phyloP scores from a whole-genome alignment of 2,329 filamentous ascomycete species.

The Helotiales sp. region DNA sequence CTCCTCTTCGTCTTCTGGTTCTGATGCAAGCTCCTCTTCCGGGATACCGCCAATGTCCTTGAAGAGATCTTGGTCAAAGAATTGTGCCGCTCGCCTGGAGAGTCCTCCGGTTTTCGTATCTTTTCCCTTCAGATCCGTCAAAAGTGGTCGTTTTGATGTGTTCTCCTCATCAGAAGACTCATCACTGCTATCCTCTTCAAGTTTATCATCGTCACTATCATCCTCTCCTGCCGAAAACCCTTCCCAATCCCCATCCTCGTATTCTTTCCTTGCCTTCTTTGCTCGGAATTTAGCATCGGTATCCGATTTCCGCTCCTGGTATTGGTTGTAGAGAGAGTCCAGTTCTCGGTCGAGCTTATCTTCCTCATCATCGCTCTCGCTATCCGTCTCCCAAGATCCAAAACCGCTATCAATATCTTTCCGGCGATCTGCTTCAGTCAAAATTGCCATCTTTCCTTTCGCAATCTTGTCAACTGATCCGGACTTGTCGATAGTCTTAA shows the following conservation, averaged over 20 bases:
- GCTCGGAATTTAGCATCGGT: slow-evolving; percentile 86
- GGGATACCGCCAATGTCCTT: slow-evolving; percentile 75
- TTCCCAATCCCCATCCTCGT: slow-evolving; percentile 89
- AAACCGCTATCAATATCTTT: slow-evolving; percentile 66
- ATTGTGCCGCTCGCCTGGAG: slow-evolving; percentile 84
- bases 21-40: slow-evolving; percentile 57
- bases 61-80: slow-evolving; percentile 96
- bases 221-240: slow-evolving; percentile 75
- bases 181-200: slow-evolving; percentile 66
- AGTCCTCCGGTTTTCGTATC: slow-evolving; percentile 61
- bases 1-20: slow-evolving; percentile 48
- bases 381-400: slow-evolving; percentile 59
- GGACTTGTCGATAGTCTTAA: slow-evolving; percentile 81
- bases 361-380: slow-evolving; percentile 76
- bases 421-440: slow-evolving; percentile 60
- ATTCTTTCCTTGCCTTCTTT: slow-evolving; percentile 83
- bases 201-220: slow-evolving; percentile 57
- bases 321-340: slow-evolving; percentile 85
- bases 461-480: slow-evolving; percentile 71
- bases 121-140: slow-evolving; percentile 66
- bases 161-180: slow-evolving; percentile 61
- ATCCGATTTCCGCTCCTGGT: slow-evolving; percentile 78
- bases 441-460: slow-evolving; percentile 77
- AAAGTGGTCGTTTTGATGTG: slow-evolving; percentile 53
- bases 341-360: slow-evolving; percentile 85